A percentile compares a stretch with the other conserved stretches of the same genome.
Evolutionary conservation across 176 grass and related monocot species (phyloP).

Genomic region (Oryza rufipogon): DNA sequence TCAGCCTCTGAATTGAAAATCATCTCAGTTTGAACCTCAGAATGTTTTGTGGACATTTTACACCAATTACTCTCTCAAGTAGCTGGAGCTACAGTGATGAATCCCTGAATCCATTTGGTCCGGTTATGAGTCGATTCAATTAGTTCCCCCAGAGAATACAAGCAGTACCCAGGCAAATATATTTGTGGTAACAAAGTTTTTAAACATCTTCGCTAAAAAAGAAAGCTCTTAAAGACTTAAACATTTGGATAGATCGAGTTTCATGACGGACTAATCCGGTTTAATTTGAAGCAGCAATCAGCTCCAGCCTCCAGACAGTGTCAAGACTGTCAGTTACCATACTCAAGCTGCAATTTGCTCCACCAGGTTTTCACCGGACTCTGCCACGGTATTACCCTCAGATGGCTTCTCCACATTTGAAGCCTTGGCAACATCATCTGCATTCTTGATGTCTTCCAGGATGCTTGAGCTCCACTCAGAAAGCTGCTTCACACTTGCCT

Average conservation of each 20-base stretch:
- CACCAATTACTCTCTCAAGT: too few species aligned
- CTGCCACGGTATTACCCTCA: neutral
- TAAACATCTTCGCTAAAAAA: neutral
- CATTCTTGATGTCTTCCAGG: slow-evolving; percentile 38
- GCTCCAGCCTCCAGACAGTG: neutral
- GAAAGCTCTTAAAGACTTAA: neutral
- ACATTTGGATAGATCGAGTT: neutral
- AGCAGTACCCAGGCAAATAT: neutral
- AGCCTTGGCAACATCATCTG: neutral
- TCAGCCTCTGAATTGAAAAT: too few species aligned
- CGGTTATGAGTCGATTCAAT: neutral
- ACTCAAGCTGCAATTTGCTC: slow-evolving; percentile 46
- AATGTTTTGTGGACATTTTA: neutral
- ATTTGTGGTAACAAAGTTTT: neutral
- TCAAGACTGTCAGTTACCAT: neutral
- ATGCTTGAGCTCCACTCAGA: slow-evolving; percentile 64
- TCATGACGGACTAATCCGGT: neutral
- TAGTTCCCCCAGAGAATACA: neutral
- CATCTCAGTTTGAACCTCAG: too few species aligned
- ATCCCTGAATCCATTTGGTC: neutral
- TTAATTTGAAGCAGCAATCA: too few species aligned
- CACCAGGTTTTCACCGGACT: slow-evolving; percentile 29
- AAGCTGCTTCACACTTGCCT: slow-evolving; percentile 56
- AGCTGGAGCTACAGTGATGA: too few species aligned
- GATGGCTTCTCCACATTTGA: slow-evolving; percentile 15